Base-by-base conservation (phyloP, 2,329 filamentous ascomycete species). In the Fusarium tanahbumbuense region DNA sequence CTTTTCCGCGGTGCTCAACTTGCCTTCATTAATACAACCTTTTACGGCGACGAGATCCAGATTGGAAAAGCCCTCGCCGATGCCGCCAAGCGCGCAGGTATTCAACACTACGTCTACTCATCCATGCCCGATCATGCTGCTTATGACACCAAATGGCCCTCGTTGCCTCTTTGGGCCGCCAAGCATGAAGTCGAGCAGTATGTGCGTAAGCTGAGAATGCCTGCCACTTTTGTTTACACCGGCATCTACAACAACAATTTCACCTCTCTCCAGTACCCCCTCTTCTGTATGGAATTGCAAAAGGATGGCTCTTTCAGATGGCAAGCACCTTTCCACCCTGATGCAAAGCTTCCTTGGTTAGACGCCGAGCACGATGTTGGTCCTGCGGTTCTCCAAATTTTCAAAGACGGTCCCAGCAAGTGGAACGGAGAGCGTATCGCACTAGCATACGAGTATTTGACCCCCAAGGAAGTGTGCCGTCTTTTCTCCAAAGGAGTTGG, bases 241-340 rank as follows among this genome's bases (percentile, higher is more conserved):
- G 96, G 95, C 64, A 98, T 98, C 75, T 99, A 98, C 85, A 97
- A 98, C 85, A 98, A 98, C 82, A 98, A 99, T 79, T 99, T 98
- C 81, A 98, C 95, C 30, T 96, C 93, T 48, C 86, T 98, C 32
- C 90, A 89, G 2, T 98, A 97, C 77, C 96, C 96, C 2, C 86
- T 98, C 6, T 98, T 98, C 83, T 96, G 94, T 82, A 97, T 98
- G 92, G 93, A 97, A 69, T 83, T 97, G 48, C 90, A 93, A 80
- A 80, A 85, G 3, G 93, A 98, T 75, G 94, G 93, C 20, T 94
- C 92, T 56, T 98, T 98, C 78, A 84, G 91, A 62, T 98, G 96
- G 96, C 90, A 93, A 77, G 95, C 95, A 3, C 96, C 96, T 1
- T 98, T 98, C 79, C 93, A 97, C 75, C 92, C 93, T 3, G 88